phyloP scores from a whole-genome alignment of 2,329 filamentous ascomycete genomes.

The Penicillium palitans region DNA sequence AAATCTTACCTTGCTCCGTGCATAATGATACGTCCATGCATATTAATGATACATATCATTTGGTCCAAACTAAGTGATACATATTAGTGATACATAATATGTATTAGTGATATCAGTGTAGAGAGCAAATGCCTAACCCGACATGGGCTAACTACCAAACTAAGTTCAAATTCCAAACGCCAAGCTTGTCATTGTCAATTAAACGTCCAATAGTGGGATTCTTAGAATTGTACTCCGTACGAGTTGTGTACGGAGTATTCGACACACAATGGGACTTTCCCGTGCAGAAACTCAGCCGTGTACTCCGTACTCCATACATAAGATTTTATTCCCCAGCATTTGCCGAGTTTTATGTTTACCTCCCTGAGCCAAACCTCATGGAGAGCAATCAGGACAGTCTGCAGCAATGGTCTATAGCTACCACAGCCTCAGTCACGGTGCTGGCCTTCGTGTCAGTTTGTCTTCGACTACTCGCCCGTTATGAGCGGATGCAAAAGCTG shows the following conservation, averaged over 20 bases:
- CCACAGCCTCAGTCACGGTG: slow-evolving; percentile 45
- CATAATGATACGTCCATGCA: no score
- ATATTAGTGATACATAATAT: not conserved
- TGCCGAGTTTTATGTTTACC: not conserved
- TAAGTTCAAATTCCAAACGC: not conserved
- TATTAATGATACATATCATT: no score
- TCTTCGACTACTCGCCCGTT: slow-evolving; percentile 47
- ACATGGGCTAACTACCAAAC: not conserved
- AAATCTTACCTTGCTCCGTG: no score
- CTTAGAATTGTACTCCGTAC: no score
- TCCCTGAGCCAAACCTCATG: not conserved
- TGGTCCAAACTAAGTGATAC: not conserved
- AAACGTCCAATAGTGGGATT: not conserved
- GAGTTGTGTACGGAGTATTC: not conserved
- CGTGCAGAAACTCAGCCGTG: not conserved
- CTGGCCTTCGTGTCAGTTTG: slow-evolving; percentile 43
- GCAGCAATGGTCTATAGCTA: slow-evolving; percentile 47
- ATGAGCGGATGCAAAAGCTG: slow-evolving; percentile 45
- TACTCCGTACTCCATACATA: not conserved
- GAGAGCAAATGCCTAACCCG: not conserved
- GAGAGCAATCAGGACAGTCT: slow-evolving; percentile 27
- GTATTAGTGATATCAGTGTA: not conserved
- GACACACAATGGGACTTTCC: not conserved
- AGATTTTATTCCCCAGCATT: not conserved
- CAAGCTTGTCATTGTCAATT: not conserved